phyloP scores from a whole-genome alignment of 2,329 filamentous ascomycete species.

The Septoria linicola region DNA sequence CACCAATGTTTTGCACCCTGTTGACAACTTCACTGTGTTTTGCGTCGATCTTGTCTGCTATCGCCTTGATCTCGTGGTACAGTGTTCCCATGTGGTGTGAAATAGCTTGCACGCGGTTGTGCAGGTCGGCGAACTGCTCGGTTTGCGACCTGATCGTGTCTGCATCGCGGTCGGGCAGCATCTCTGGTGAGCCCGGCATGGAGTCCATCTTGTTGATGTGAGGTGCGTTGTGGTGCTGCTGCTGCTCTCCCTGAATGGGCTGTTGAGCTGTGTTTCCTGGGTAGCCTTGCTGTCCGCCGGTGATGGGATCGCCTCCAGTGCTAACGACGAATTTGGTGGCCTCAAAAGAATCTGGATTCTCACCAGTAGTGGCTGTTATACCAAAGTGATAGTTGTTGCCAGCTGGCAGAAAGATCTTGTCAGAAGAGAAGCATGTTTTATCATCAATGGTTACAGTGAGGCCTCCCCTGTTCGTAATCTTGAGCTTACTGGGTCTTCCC shows the following conservation, averaged over 20 bases:
- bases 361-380: constrained; percentile 81
- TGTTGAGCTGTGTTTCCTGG: constrained; percentile 30
- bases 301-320: constrained; percentile 41
- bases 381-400: constrained; percentile 73
- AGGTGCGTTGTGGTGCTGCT: constrained; percentile 34
- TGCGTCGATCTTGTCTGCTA: constrained; percentile 55
- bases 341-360: constrained; percentile 93
- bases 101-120: constrained; percentile 75
- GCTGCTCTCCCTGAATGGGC: constrained; percentile 25
- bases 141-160: constrained; percentile 45
- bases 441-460: constrained; percentile 83
- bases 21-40: constrained; percentile 55
- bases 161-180: constrained; percentile 40
- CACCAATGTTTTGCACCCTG: constrained; percentile 53
- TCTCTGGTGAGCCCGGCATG: constrained; percentile 45
- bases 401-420: constrained; percentile 69
- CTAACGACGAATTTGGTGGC: constrained; percentile 81
- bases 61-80: constrained; percentile 56
- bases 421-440: constrained; percentile 76
- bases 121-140: constrained; percentile 77
- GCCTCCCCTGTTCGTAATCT: constrained; percentile 64
- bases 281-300: constrained; percentile 31
- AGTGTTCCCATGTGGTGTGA: constrained; percentile 67
- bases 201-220: constrained; percentile 33
- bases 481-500: constrained; percentile 76